These are phyloP conservation scores for Darksidea phi DNA, from an alignment of 495 filamentous ascomycete genomes.

Conservation along the genomic window DNA sequence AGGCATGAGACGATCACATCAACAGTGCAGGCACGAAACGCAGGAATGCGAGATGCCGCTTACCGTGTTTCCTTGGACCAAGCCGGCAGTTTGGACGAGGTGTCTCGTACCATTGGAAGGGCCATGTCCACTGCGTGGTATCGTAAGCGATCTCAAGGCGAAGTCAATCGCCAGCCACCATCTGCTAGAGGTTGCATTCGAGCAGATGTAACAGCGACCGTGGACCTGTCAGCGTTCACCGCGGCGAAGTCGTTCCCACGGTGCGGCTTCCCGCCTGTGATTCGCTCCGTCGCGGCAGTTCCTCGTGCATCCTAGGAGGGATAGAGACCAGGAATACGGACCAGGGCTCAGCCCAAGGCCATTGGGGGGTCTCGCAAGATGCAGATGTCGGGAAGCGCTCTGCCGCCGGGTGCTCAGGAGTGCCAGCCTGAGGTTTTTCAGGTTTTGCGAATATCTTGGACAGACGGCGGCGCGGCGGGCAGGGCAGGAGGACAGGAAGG, in stretches of 20 bases:
- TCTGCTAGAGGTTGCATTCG: slow-evolving; percentile 9
- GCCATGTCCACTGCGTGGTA: too few relatives aligned
- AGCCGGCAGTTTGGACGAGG: slow-evolving; percentile 8
- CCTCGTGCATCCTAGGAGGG: slow-evolving; percentile 2
- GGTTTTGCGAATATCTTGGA: slow-evolving; percentile 18
- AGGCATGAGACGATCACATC: too few relatives aligned
- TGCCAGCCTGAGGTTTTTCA: neutral
- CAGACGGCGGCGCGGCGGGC: neutral
- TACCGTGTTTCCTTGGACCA: slow-evolving; percentile 1
- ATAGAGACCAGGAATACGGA: too few relatives aligned
- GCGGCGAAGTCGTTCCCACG: neutral
- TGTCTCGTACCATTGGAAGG: neutral
- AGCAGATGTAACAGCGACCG: slow-evolving; percentile 9
- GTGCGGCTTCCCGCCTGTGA: neutral
- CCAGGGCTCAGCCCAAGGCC: slow-evolving; percentile 26
- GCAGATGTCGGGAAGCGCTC: neutral
- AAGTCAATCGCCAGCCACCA: neutral
- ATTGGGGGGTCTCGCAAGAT: neutral
- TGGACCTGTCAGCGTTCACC: slow-evolving; percentile 14
- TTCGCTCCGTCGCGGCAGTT: slow-evolving; percentile 5
- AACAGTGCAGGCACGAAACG: too few relatives aligned
- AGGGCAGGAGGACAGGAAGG: too few relatives aligned
- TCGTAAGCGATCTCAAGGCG: too few relatives aligned
- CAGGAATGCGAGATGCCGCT: neutral
- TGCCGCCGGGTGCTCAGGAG: neutral